Percentiles rank a stretch among this genome's conserved stretches.
phyloP scores from a whole-genome alignment of 2,329 filamentous ascomycete genomes.

The Fusarium secorum region DNA sequence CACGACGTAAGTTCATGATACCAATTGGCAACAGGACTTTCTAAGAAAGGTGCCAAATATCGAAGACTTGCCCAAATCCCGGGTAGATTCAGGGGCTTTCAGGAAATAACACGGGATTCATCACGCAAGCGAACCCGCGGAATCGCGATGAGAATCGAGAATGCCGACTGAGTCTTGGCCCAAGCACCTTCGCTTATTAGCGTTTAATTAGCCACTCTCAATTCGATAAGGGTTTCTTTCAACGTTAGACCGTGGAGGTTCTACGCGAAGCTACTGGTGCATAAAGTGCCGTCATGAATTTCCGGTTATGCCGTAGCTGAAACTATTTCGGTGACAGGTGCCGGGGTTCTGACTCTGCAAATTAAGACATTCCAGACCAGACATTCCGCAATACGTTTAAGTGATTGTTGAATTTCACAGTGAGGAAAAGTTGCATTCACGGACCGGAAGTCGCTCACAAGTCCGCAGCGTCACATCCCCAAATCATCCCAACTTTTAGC shows the following conservation, averaged over 20 bases:
- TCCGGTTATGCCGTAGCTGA: not conserved
- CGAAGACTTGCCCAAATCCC: not conserved
- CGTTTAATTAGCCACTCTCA: not conserved
- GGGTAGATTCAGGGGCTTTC: not conserved
- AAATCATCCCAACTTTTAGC: not conserved
- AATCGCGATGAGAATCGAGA: not conserved
- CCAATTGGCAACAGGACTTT: not conserved
- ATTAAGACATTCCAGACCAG: not conserved
- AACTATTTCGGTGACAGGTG: not conserved
- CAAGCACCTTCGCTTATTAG: not conserved
- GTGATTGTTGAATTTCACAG: not conserved
- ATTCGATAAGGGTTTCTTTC: not conserved
- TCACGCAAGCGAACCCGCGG: fast-evolving
- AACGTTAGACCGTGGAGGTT: not conserved
- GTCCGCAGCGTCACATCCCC: not conserved
- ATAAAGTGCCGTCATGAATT: not conserved
- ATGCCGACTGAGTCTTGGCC: not conserved
- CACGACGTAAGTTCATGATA: constrained; percentile 48
- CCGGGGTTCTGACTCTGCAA: not conserved
- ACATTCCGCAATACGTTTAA: not conserved
- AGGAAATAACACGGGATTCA: not conserved
- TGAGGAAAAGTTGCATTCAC: not conserved
- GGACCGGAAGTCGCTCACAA: not conserved
- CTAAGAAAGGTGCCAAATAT: fast-evolving
- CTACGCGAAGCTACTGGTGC: not conserved